Conservation (phyloP, 108 stramenopile genomes). For the Discostella stelligeroides region DNA sequence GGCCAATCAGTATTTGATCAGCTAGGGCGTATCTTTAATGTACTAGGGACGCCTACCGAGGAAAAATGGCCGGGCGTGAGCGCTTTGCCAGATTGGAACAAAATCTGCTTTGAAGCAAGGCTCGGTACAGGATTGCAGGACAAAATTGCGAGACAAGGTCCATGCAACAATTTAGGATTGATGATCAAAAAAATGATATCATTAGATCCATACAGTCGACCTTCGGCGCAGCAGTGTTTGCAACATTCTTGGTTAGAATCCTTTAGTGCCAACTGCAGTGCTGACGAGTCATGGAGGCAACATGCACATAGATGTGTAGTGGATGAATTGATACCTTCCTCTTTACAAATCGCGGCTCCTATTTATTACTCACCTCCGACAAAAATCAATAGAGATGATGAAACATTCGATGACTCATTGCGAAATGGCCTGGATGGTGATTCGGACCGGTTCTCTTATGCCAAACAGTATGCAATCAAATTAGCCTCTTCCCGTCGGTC, state of each 20-base stretch:
- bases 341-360: constrained; percentile 22
- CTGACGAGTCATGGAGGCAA: background rate
- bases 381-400: background rate
- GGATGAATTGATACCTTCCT: constrained; percentile 20
- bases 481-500: constrained; percentile 22
- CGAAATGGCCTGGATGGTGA: constrained; percentile 5
- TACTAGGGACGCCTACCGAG: constrained; percentile 71
- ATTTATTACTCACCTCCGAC: constrained; percentile 21
- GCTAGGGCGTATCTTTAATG: constrained; percentile 56
- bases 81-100: constrained; percentile 64
- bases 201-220: constrained; percentile 62
- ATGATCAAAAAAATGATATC: constrained; percentile 46
- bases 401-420: background rate
- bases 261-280: constrained; percentile 6
- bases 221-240: constrained; percentile 53
- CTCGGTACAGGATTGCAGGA: constrained; percentile 29
- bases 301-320: constrained; percentile 21
- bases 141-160: constrained; percentile 40
- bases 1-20: constrained; percentile 77
- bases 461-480: constrained; percentile 33
- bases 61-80: constrained; percentile 58
- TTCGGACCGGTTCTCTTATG: constrained; percentile 26
- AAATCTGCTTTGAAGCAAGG: constrained; percentile 54
- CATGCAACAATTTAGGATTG: constrained; percentile 24
- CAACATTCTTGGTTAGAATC: constrained; percentile 37